Base-by-base conservation (phyloP, 2,329 filamentous ascomycete genomes). In the Gnomoniopsis sp. region DNA sequence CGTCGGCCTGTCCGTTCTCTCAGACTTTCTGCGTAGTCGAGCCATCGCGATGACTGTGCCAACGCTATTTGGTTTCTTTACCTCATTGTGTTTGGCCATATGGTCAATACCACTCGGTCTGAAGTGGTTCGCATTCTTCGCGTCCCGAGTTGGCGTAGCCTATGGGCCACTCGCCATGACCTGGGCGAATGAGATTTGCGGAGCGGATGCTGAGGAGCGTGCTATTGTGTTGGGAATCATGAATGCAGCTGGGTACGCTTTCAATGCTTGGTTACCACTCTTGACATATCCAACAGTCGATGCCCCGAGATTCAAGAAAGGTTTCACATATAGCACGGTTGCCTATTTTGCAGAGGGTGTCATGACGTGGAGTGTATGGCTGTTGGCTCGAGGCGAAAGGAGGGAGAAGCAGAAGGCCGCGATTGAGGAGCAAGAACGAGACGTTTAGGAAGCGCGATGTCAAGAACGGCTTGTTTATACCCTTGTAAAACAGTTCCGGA, bases 1-100 rank as follows among this genome's bases (percentile, higher is more conserved):
- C 0, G 71, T 86, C 0, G 68, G 72, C 19, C 84, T 77, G 63
- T 83, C 74, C 17, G 85, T 76, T 81, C 76, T 72, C 19, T 84
- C 75, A 12, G 84, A 79, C 68, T 75, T 73, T 6, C 69, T 79
- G 53, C 80, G 81, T 33, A 59, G 44, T 22, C 58, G 59, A 7
- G 52, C 59, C 2, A 36, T 50, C n/a, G 54, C 62, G 6, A 63
- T 63, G 61, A 55, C 55, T 10, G 53, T 62, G 10, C 57, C 60
- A 4, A 58, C 60, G 4, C 56, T 58, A 12, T 62, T 62, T 51
- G 57, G 57, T 7, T 60, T 60, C 36, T 51, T 60, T 43, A 61
- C 55, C 6, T 61, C 56, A 19, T 30, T 61, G 8, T 33, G 57
- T n/a, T 58, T 62, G 21, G 58, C 61, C 36, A 53, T 62, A 17